Base-by-base conservation (phyloP, 495 filamentous ascomycete species). In the Cetradonia linearis region DNA sequence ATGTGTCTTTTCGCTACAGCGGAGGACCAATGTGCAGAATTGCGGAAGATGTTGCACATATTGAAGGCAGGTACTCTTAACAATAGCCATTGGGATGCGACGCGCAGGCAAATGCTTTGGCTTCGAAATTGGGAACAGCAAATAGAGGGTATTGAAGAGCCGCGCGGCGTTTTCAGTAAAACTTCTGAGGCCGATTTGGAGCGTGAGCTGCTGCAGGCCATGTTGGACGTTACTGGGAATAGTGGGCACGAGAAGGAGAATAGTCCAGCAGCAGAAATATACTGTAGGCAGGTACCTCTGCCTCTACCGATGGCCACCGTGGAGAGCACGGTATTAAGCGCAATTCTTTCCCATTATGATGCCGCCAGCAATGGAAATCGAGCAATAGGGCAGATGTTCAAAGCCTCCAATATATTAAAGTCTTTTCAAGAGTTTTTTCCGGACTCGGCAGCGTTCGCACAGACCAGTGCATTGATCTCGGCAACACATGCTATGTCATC, bases 351-450 rank as follows among this genome's bases (percentile, higher is more conserved):
- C 16, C 82, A 82, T 4, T 96, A 92, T 68, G 89, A 95, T 66
- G 92, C 90, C 66, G 89, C 91, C 36, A 91, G 86, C 55, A 96
- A 95, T 70, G 88, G 89, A 7, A 94, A 94, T 65, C 78, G 83
- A 64, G 88, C 81, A 9, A 79, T 89, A 59, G 91, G 91, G 13
- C 89, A 86, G 6, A 80, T 95, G 68, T 90, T 89, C 67, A 88
- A 82, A 72, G 89, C 88, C 47, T 82, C 85, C 64, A 88, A 95
- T 44, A 89, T 91, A 84, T 73, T 93, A 58, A 77, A 86, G 62
- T 73, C 86, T 14, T 91, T 94, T 70, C 78, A 80, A 33, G 70
- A 80, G 20, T 81, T 84, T 58, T 81, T 91, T 64, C 71, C 76
- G 2, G 72, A 76, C 5, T 84, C 84, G 2, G 63, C 70, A 5